Percentiles rank a stretch among this genome's conserved stretches.
Evolutionary conservation across 2,329 filamentous ascomycete genomes (phyloP).

Genomic region (Fusarium coffeatum): DNA sequence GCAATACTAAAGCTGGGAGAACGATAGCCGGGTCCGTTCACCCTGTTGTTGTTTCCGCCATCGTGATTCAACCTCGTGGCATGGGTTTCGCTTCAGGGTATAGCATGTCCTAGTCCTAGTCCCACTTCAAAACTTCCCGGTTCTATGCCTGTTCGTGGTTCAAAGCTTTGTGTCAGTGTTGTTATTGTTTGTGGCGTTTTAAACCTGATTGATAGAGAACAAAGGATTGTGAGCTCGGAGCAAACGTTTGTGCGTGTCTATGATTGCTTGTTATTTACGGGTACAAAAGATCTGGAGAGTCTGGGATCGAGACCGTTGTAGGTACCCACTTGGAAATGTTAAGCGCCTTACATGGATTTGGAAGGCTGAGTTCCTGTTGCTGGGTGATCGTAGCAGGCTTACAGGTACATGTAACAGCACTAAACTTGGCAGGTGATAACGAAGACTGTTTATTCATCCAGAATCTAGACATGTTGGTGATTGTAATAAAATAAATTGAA

Average conservation of each 20-base stretch:
- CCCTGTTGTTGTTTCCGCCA: constrained; percentile 19
- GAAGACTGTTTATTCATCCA: background rate
- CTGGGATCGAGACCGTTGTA: constrained; percentile 8
- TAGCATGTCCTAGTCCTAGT: constrained; percentile 7
- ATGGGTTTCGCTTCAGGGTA: constrained; percentile 14
- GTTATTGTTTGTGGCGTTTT: background rate
- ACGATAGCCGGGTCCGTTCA: constrained; percentile 4
- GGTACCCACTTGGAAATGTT: constrained; percentile 14
- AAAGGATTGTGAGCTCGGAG: constrained; percentile 7
- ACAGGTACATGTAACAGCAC: background rate
- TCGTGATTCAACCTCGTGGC: constrained; percentile 22
- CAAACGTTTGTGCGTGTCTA: constrained; percentile 11
- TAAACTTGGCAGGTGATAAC: background rate
- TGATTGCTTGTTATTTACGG: constrained; percentile 19
- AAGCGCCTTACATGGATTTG: constrained; percentile 16
- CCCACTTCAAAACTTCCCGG: constrained; percentile 3
- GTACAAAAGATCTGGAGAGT: background rate
- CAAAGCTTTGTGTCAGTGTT: background rate
- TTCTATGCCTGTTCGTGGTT: background rate
- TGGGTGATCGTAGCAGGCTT: constrained; percentile 12
- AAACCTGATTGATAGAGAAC: background rate
- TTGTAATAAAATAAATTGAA: background rate
- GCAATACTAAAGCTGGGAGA: constrained; percentile 1
- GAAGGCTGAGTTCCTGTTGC: constrained; percentile 19
- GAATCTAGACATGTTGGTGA: background rate